Evolutionary conservation across 192 early-diverging fungal genomes (phyloP), one percentile per base, ranked within the genome.

Genomic region (Coemansia sp.): DNA sequence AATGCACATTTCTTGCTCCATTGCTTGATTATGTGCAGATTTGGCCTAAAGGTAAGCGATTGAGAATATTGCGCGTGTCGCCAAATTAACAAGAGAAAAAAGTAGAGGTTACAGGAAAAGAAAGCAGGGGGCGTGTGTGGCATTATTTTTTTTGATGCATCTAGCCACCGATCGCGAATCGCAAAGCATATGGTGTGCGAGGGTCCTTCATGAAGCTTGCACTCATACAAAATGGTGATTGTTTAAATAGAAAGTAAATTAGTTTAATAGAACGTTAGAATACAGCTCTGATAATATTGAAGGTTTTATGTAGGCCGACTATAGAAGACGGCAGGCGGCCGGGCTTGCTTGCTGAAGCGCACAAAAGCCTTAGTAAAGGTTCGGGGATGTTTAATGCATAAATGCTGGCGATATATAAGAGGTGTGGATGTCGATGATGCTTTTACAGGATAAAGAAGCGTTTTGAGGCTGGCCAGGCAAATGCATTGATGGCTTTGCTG

Each of bases 1-100:
- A 72, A 82, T 74, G 11, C 75, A 78, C 65, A 69, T 70, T 46
- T 78, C 80, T 39, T 82, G 75, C 56, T 78, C 72, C 80, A 82
- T 82, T 48, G n/a, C 19, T 48, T 20, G 19, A 20, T 20, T 20
- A 48, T 20, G n/a, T n/a, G 42, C 17, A 48, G 46, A 20, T 19
- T 45, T 45, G 17, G 42, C 42, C 5, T 2, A 17, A 17, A 6
- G 17, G 42, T 13, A 45, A 45, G 42, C 42, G 17, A 45, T n/a
- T 45, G 42, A 45, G 42, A 45, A 17, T n/a, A 45, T 45, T 44
- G 42, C 12, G 17, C 8, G 34, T 36, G 42, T 17, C 15, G 15
- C 42, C 42, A 45, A 45, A 45, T n/a, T 45, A 27, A 29, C 6
- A 17, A 64, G 15, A 64, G 44, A 64, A 45, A 64, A 36, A 38